Conservation (phyloP, 2,329 filamentous ascomycete species). For the Endothia cerciana region DNA sequence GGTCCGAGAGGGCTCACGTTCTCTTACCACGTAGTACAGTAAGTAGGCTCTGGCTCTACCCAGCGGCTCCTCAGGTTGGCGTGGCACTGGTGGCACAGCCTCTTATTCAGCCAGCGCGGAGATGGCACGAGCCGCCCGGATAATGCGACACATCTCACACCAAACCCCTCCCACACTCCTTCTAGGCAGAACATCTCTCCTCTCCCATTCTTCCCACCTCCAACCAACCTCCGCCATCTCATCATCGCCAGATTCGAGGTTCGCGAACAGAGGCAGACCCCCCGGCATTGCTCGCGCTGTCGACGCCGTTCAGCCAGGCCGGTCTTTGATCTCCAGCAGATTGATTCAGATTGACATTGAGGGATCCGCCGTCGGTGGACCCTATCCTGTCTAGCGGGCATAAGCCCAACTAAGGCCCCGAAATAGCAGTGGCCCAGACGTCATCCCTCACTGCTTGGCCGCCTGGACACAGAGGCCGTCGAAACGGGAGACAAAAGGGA, state of each 20-base stretch:
- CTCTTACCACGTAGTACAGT: background rate
- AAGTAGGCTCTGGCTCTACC: background rate
- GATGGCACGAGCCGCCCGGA: background rate
- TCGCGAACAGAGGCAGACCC: background rate
- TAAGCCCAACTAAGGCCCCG: conserved; percentile 10
- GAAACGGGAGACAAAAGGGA: background rate
- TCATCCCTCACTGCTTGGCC: conserved; percentile 18
- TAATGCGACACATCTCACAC: conserved; percentile 3
- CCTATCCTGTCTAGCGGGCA: conserved; percentile 3
- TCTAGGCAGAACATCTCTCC: background rate
- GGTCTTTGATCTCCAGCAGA: background rate
- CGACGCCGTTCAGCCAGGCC: background rate
- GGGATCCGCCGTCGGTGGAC: conserved; percentile 9
- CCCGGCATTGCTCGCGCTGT: background rate
- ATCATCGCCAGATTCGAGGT: background rate
- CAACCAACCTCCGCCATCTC: background rate
- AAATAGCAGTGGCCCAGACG: conserved; percentile 1
- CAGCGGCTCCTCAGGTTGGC: background rate
- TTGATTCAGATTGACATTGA: conserved; percentile 3
- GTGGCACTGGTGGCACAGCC: conserved; percentile 2
- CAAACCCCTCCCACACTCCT: background rate
- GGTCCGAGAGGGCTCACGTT: background rate
- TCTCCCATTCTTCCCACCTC: background rate
- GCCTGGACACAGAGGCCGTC: background rate
- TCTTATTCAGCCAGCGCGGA: background rate